phyloP scores from a whole-genome alignment of 495 filamentous ascomycete genomes.

The Penicillium robsamsonii region DNA sequence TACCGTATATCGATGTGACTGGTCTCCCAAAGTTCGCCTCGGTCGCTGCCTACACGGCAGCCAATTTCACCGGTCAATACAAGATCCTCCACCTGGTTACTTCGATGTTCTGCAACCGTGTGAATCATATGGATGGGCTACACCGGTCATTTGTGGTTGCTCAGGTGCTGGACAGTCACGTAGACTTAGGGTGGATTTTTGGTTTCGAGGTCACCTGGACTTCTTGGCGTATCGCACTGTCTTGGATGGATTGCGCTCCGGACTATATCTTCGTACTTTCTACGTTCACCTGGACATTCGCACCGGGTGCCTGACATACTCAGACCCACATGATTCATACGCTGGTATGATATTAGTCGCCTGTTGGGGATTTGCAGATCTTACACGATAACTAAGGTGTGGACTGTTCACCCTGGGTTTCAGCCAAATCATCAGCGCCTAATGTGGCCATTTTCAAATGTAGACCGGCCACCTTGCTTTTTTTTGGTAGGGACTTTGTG shows the following conservation, averaged over 20 bases:
- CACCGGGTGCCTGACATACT: conserved; percentile 1
- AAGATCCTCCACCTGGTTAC: not conserved
- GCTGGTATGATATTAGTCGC: not conserved
- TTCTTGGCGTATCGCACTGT: not conserved
- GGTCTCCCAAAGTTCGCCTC: not conserved
- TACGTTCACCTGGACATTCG: not conserved
- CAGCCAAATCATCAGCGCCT: conserved; percentile 1
- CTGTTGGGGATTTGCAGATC: not conserved
- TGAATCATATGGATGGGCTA: not conserved
- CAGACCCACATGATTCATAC: not conserved
- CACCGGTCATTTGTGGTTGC: not conserved
- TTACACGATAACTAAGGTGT: not conserved
- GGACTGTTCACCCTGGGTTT: not conserved
- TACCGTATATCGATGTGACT: conserved; percentile 7
- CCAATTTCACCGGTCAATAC: not conserved
- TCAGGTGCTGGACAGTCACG: not conserved
- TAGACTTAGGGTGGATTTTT: not conserved
- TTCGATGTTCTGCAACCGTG: not conserved
- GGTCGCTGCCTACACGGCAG: conserved; percentile 2
- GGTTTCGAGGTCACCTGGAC: not conserved
- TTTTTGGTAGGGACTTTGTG: too few species aligned
- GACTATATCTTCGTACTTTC: not conserved
- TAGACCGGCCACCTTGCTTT: conserved; percentile 1
- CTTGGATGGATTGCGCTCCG: not conserved
- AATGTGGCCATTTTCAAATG: not conserved